These are phyloP conservation scores for Cymbopogon citratus DNA, from an alignment of 176 grass and related monocot genomes.

Conservation along the genomic window DNA sequence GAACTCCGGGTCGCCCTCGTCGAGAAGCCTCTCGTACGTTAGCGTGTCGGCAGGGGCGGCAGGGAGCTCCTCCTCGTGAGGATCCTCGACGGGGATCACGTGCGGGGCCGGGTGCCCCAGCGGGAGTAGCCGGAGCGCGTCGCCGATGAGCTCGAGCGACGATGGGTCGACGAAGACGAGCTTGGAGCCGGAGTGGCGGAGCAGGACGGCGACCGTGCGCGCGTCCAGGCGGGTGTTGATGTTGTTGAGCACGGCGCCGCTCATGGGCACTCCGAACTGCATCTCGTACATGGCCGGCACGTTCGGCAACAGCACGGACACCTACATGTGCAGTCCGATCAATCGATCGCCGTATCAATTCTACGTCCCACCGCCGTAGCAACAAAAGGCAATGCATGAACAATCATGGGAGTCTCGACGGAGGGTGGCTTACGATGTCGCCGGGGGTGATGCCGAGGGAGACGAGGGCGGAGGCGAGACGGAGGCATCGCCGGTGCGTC, in stretches of 20 bases:
- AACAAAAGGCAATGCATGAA: too few relatives aligned
- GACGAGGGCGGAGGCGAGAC: conserved; percentile 77
- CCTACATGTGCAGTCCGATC: conserved; percentile 26
- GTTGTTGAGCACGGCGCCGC: conserved; percentile 79
- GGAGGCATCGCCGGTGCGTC: conserved; percentile 62
- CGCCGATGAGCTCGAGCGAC: neutral
- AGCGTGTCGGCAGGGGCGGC: neutral
- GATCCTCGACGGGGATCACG: neutral
- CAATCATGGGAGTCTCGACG: too few relatives aligned
- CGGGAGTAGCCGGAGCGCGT: neutral
- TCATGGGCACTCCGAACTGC: conserved; percentile 94
- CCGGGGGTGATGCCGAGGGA: conserved; percentile 63
- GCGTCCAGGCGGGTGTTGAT: conserved; percentile 88
- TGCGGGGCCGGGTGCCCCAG: neutral
- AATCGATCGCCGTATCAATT: too few relatives aligned
- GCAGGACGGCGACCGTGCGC: conserved; percentile 61
- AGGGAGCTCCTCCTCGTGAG: neutral
- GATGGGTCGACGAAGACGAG: conserved; percentile 56
- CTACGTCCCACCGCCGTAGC: too few relatives aligned
- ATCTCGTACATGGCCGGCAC: conserved; percentile 90
- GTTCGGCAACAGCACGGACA: conserved; percentile 72
- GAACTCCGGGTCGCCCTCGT: conserved; percentile 58
- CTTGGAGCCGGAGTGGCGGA: conserved; percentile 60
- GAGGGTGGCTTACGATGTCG: conserved; percentile 50
- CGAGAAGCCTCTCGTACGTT: conserved; percentile 66